phyloP scores from a whole-genome alignment of 768 basidiomycete genomes.

The Lepiota subincarnata region DNA sequence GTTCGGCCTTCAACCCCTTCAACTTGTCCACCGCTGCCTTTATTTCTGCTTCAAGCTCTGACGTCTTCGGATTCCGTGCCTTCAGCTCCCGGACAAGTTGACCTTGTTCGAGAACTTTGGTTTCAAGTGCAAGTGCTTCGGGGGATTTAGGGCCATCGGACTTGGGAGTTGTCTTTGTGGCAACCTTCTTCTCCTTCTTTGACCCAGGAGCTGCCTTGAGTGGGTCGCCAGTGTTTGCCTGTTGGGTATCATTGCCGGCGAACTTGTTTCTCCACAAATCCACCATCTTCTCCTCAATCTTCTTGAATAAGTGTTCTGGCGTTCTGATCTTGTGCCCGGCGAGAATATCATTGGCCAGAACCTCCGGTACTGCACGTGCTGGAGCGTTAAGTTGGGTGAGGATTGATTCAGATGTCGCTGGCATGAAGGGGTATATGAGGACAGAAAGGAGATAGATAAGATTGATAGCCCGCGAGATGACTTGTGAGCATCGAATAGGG shows the following conservation, averaged over 20 bases:
- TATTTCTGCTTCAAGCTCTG: conserved; percentile 59
- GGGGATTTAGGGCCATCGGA: conserved; percentile 60
- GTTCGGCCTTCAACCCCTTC: conserved; percentile 61
- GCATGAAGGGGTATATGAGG: conserved; percentile 95
- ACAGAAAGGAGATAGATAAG: conserved; percentile 88
- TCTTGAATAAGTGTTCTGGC: conserved; percentile 89
- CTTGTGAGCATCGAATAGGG: conserved; percentile 84
- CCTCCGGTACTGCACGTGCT: conserved; percentile 70
- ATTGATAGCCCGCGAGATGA: conserved; percentile 86
- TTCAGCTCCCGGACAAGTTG: conserved; percentile 70
- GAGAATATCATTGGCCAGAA: conserved; percentile 77
- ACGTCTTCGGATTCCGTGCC: conserved; percentile 51
- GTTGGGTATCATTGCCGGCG: conserved; percentile 54
- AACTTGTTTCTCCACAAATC: conserved; percentile 80
- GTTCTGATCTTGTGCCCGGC: conserved; percentile 81
- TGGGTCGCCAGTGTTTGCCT: conserved; percentile 34
- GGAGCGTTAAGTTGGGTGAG: conserved; percentile 88
- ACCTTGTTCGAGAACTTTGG: conserved; percentile 73
- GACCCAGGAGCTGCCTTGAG: conserved; percentile 40
- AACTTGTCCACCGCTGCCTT: conserved; percentile 57
- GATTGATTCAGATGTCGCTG: conserved; percentile 77
- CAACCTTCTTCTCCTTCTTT: conserved; percentile 54
- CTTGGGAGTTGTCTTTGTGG: conserved; percentile 39
- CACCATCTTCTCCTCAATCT: conserved; percentile 88
- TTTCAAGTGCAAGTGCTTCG: conserved; percentile 70